Base-by-base conservation (phyloP, 2,329 filamentous ascomycete genomes). In the Aureobasidium sp. region DNA sequence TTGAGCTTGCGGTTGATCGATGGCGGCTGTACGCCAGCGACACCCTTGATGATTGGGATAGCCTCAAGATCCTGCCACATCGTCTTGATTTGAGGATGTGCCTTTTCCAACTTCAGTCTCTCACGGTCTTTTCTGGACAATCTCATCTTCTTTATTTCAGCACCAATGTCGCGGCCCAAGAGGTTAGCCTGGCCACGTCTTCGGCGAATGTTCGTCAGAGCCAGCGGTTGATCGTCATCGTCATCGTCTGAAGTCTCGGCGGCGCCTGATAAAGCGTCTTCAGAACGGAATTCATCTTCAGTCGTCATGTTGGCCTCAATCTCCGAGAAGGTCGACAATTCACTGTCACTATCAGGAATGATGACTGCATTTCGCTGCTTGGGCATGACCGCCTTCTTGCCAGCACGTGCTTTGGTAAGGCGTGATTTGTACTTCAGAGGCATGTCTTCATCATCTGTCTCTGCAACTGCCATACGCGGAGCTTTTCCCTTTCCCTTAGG, bases 1-100 rank as follows among this genome's bases (percentile, higher is more conserved):
- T 99, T 97, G 65, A 99, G 81, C 61, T 87, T 87, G 43, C 93
- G 88, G 57, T 83, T 90, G 66, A 99, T 97, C 3, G 82, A 86
- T 8, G 76, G 72, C 4, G 94, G 94, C 70, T 96, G 91, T 63
- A 82, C 77, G 37, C 88, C 88, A 66, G 80, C 80, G 64, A 83
- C 77, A 65, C 80, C 81, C 67, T 84, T 82, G 65, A 97, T 83
- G 20, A 87, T 77, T 0, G 89, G 84, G 67, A 87, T 82, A 1
- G 84, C 80, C 71, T 87, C 79, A 2, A 97, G 78, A 27, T 89
- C 84, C 3, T 83, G 74, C 94, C 94, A 99, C 90, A 97, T 95
- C 0, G 86, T 90, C 47, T 76, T 79, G 44, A 99, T 82, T 60
- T 86, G 83, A 0, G 93, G 92, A 71, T 99, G 94, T 56, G 88